Percentiles rank a stretch among this genome's conserved stretches.
These are phyloP conservation scores for Starmerella ratchasimensis DNA, from an alignment of 805 yeast genomes.

Conservation along the genomic window DNA sequence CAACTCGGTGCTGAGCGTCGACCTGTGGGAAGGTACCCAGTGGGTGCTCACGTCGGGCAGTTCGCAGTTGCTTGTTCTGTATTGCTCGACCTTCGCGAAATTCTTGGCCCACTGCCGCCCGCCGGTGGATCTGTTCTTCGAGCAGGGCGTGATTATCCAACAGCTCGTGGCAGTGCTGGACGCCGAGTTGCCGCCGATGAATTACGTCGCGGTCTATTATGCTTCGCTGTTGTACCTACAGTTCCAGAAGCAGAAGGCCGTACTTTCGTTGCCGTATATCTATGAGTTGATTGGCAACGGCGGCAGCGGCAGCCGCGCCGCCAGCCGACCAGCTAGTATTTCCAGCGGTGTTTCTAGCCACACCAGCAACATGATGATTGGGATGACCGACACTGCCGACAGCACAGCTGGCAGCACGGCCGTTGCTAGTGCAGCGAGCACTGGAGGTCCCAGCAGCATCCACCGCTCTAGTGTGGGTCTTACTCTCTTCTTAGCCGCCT, in stretches of 20 bases:
- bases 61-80: slow-evolving; percentile 18
- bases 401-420: too few species aligned
- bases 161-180: slow-evolving; percentile 10
- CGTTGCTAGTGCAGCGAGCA: too few species aligned
- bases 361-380: too few species aligned
- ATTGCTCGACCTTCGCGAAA: slow-evolving; percentile 18
- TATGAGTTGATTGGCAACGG: background rate
- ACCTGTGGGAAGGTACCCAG: slow-evolving; percentile 25
- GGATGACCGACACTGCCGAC: too few species aligned
- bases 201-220: slow-evolving; percentile 18
- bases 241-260: background rate
- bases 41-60: slow-evolving; percentile 19
- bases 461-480: slow-evolving; percentile 4
- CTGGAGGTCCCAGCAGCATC: background rate
- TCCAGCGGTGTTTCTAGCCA: too few species aligned
- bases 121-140: slow-evolving; percentile 2
- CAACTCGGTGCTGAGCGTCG: slow-evolving; percentile 3
- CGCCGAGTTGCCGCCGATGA: slow-evolving; percentile 4
- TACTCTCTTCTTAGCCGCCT: slow-evolving; percentile 11
- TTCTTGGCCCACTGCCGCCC: slow-evolving; percentile 14
- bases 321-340: too few species aligned
- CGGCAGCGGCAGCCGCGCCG: too few species aligned
- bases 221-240: slow-evolving; percentile 10
- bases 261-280: background rate
- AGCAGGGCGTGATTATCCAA: slow-evolving; percentile 13